Evolutionary conservation across 1,139 yeast species (phyloP).

Genomic region (Yamadazyma atmosphaerica): DNA sequence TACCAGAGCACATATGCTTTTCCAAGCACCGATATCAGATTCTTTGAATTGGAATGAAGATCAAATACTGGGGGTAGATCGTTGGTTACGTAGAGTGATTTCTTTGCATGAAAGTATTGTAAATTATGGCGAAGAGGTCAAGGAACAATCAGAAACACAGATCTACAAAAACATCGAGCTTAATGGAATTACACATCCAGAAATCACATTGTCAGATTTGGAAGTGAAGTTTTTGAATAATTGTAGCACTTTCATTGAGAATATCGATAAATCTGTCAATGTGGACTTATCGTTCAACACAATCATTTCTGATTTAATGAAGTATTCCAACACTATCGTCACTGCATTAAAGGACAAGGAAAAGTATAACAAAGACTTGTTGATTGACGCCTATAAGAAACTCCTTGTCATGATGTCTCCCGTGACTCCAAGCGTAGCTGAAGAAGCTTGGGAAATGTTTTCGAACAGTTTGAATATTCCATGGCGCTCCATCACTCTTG

Average conservation of each 20-base stretch:
- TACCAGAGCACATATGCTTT: constrained; percentile 88
- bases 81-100: constrained; percentile 76
- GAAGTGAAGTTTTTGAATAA: constrained; percentile 63
- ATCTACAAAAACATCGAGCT: constrained; percentile 19
- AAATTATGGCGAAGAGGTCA: constrained; percentile 2
- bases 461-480: constrained; percentile 23
- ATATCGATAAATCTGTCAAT: constrained; percentile 60
- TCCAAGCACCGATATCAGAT: constrained; percentile 87
- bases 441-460: constrained; percentile 74
- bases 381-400: constrained; percentile 47
- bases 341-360: constrained; percentile 32
- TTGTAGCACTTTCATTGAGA: constrained; percentile 47
- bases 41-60: constrained; percentile 86
- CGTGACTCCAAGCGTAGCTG: constrained; percentile 77
- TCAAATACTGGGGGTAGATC: constrained; percentile 80
- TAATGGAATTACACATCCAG: constrained; percentile 19
- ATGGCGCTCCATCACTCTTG: constrained; percentile 56
- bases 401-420: constrained; percentile 66
- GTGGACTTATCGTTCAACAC: constrained; percentile 72
- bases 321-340: constrained; percentile 60
- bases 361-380: constrained; percentile 26
- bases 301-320: constrained; percentile 87
- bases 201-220: constrained; percentile 29
- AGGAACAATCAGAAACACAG: not conserved
- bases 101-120: constrained; percentile 30